These are phyloP conservation scores for Quercus tomentella DNA, from an alignment of 331 rosid genomes.

Conservation along the genomic window DNA sequence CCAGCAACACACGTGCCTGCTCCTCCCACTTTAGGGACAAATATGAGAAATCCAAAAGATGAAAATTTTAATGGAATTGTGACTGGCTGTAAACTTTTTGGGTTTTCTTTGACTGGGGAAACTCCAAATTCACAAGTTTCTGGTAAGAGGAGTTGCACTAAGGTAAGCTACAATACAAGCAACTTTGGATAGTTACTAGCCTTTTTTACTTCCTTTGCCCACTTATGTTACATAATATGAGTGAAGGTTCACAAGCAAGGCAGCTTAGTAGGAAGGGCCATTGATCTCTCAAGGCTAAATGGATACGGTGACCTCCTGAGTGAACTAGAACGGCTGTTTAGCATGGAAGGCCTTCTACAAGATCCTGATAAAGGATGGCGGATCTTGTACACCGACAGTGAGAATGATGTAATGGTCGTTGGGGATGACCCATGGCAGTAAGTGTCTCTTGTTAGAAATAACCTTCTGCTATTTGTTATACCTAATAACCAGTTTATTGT, in stretches of 20 bases:
- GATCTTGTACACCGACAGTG: slow-evolving; percentile 84
- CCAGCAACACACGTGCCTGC: slow-evolving; percentile 44
- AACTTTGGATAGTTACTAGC: slow-evolving; percentile 39
- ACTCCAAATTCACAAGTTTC: slow-evolving; percentile 46
- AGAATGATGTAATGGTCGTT: slow-evolving; percentile 90
- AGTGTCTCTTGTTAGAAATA: slow-evolving; percentile 26
- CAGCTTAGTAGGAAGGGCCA: slow-evolving; percentile 97
- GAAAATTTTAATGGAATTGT: slow-evolving; percentile 42
- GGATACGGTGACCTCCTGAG: slow-evolving; percentile 70
- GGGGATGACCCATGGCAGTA: slow-evolving; percentile 98
- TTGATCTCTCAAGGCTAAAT: slow-evolving; percentile 85
- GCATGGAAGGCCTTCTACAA: slow-evolving; percentile 92
- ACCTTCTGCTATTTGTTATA: neutral
- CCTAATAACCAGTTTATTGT: neutral
- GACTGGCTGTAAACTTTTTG: slow-evolving; percentile 69
- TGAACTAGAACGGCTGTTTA: slow-evolving; percentile 85
- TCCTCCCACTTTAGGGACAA: slow-evolving; percentile 39
- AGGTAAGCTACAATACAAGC: slow-evolving; percentile 71
- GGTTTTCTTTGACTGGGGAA: slow-evolving; percentile 74
- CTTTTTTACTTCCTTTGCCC: slow-evolving; percentile 45
- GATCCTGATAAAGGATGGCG: slow-evolving; percentile 87
- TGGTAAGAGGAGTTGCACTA: slow-evolving; percentile 86
- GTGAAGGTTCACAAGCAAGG: slow-evolving; percentile 99
- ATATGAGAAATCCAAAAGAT: slow-evolving; percentile 49
- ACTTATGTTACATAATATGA: slow-evolving; percentile 45